Percentiles rank a stretch among this genome's conserved stretches.
phyloP scores from a whole-genome alignment of 805 yeast genomes.

The Candida insectorum region DNA sequence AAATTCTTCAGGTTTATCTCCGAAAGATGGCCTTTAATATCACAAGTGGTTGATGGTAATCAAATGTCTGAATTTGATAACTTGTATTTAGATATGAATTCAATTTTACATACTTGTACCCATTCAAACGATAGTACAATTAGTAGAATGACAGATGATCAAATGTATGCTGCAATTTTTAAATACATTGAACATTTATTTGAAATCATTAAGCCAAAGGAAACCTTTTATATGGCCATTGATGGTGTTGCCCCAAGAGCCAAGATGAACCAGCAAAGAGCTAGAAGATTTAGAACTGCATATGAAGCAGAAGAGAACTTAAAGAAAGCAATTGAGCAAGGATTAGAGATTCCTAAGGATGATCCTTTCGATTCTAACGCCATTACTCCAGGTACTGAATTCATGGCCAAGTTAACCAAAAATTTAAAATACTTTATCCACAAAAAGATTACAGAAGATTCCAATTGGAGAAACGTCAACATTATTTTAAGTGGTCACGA shows the following conservation, averaged over 20 bases:
- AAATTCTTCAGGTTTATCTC: constrained; percentile 95
- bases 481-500: constrained; percentile 88
- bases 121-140: constrained; percentile 73
- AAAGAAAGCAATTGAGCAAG: constrained; percentile 68
- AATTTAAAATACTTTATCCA: constrained; percentile 85
- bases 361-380: constrained; percentile 89
- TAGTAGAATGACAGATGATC: constrained; percentile 75
- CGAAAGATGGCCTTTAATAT: constrained; percentile 97
- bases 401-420: constrained; percentile 83
- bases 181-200: constrained; percentile 93
- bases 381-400: constrained; percentile 96
- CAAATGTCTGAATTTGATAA: constrained; percentile 94
- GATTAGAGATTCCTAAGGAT: constrained; percentile 74
- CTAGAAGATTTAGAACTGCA: constrained; percentile 93
- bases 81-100: constrained; percentile 94
- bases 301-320: constrained; percentile 82
- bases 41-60: constrained; percentile 70
- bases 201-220: constrained; percentile 79
- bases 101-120: constrained; percentile 90
- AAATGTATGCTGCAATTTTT: constrained; percentile 88
- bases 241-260: constrained; percentile 99
- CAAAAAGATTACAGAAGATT: constrained; percentile 80
- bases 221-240: constrained; percentile 91
- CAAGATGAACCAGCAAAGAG: constrained; percentile 96
- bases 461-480: constrained; percentile 78